These are phyloP conservation scores for Podaxis carcinomalis DNA, from an alignment of 768 basidiomycete genomes.

Conservation along the genomic window DNA sequence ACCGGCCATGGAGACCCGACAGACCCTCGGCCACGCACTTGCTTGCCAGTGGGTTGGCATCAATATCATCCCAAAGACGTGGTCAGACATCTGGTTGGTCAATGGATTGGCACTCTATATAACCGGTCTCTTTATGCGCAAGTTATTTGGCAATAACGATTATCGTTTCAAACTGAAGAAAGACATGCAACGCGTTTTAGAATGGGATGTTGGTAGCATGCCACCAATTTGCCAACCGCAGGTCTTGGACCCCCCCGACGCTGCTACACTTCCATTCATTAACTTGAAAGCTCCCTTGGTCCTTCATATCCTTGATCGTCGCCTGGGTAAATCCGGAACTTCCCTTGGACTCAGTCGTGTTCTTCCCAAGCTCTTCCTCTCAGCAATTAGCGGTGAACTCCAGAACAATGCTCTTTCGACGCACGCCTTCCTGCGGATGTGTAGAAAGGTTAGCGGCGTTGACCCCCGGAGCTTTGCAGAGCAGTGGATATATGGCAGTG, in stretches of 20 bases:
- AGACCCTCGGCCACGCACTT: constrained; percentile 80
- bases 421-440: constrained; percentile 84
- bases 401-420: constrained; percentile 84
- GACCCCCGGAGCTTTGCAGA: constrained; percentile 92
- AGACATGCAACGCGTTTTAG: constrained; percentile 90
- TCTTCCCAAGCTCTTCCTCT: constrained; percentile 90
- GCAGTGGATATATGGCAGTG: constrained; percentile 98
- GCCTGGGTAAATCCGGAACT: constrained; percentile 92
- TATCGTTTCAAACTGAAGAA: constrained; percentile 93
- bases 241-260: constrained; percentile 78
- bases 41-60: constrained; percentile 97
- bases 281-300: constrained; percentile 96
- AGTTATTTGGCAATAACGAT: constrained; percentile 92
- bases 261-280: constrained; percentile 77
- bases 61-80: constrained; percentile 90
- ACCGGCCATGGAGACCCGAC: constrained; percentile 87
- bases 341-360: constrained; percentile 92
- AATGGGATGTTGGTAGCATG: constrained; percentile 84
- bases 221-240: constrained; percentile 93
- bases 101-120: constrained; percentile 92
- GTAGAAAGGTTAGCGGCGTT: constrained; percentile 89
- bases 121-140: constrained; percentile 80
- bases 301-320: constrained; percentile 90
- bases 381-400: constrained; percentile 89
- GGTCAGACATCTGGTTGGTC: constrained; percentile 96